Evolutionary conservation across 2,329 filamentous ascomycete genomes (phyloP).

Genomic region (Herpotrichia juniperi): DNA sequence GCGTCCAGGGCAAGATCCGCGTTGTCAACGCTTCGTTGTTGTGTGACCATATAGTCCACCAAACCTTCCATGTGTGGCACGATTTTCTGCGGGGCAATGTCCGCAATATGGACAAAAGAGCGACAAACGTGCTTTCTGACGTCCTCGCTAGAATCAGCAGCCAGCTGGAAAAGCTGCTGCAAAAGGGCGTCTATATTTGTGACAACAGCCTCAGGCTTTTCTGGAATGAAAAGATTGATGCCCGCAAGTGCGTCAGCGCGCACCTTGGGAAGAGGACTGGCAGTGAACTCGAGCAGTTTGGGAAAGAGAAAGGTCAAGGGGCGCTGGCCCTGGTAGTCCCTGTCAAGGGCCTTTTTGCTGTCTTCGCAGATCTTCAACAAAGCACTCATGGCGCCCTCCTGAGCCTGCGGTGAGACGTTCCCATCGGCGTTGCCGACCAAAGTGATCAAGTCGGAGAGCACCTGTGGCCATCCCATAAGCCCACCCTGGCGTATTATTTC

Average conservation of each 20-base stretch:
- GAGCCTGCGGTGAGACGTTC: constrained; percentile 71
- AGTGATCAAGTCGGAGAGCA: constrained; percentile 81
- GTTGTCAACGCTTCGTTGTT: constrained; percentile 82
- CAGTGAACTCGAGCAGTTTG: constrained; percentile 86
- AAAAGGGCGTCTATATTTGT: constrained; percentile 82
- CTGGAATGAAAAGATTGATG: constrained; percentile 90
- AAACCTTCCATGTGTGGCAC: constrained; percentile 85
- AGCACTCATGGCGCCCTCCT: constrained; percentile 93
- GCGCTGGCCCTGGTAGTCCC: constrained; percentile 85
- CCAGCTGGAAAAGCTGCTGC: constrained; percentile 80
- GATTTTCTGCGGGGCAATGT: constrained; percentile 88
- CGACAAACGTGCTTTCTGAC: constrained; percentile 93
- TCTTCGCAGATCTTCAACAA: constrained; percentile 97
- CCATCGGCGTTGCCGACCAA: constrained; percentile 77
- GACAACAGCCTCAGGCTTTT: constrained; percentile 81
- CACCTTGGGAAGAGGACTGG: constrained; percentile 76
- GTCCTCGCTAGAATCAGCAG: constrained; percentile 77
- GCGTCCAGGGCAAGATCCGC: constrained; percentile 92
- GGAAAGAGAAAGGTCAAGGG: constrained; percentile 89
- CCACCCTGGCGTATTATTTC: constrained; percentile 86
- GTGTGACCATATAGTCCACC: constrained; percentile 89
- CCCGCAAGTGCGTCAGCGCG: constrained; percentile 79
- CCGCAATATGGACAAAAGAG: constrained; percentile 89
- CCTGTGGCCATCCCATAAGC: constrained; percentile 87
- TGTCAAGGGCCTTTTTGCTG: constrained; percentile 83